Percentiles rank a stretch among this genome's conserved stretches.
These are phyloP conservation scores for Mrakia hoshinonis DNA, from an alignment of 768 basidiomycete species.

Conservation along the genomic window DNA sequence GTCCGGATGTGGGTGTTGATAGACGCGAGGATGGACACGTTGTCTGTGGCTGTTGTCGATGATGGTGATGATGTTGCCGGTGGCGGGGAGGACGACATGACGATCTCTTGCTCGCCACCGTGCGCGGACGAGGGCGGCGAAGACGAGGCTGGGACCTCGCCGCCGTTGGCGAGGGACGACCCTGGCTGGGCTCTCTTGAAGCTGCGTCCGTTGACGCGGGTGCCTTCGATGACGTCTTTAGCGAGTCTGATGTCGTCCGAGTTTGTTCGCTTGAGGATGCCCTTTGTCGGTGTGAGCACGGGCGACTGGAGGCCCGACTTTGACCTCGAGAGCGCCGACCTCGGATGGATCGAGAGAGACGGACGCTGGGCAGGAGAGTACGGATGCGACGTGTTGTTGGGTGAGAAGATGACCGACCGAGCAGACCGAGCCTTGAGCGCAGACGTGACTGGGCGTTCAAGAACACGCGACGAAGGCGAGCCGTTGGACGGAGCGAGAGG, in stretches of 20 bases:
- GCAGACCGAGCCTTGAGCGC: constrained; percentile 3
- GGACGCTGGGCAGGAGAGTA: constrained; percentile 2
- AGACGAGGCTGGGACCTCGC: constrained; percentile 2
- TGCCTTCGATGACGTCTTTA: constrained; percentile 23
- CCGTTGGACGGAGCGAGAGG: too few species aligned
- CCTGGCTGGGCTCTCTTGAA: background rate
- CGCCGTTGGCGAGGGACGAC: background rate
- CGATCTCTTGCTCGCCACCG: background rate
- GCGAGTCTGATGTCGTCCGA: constrained; percentile 22
- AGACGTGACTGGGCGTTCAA: background rate
- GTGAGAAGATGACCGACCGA: constrained; percentile 27
- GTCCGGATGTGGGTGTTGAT: constrained; percentile 21
- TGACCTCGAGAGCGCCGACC: constrained; percentile 1
- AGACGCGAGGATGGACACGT: background rate
- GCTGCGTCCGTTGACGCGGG: constrained; percentile 21
- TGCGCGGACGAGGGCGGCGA: background rate
- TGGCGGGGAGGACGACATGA: background rate
- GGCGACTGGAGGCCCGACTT: background rate
- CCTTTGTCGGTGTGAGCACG: constrained; percentile 3
- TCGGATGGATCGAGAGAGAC: constrained; percentile 11
- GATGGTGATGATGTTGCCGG: background rate
- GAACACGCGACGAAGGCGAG: too few species aligned
- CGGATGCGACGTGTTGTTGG: constrained; percentile 10
- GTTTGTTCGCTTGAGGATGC: constrained; percentile 27
- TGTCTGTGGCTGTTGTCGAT: background rate